These are phyloP conservation scores for Coelastrella sp. DNA, from an alignment of 139 green algal species.

Conservation along the genomic window DNA sequence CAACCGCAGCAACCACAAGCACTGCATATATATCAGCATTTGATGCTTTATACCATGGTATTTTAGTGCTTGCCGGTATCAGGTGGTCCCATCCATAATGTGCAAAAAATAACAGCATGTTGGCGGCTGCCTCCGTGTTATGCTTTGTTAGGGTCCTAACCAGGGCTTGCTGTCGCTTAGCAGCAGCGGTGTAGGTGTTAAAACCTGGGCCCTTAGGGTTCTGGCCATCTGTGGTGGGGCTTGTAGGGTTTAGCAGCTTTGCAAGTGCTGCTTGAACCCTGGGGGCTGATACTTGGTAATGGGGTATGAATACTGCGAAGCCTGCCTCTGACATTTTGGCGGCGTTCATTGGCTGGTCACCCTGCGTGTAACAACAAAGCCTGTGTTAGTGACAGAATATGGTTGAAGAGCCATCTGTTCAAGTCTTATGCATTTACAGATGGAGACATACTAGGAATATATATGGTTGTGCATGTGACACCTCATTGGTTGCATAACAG, in stretches of 20 bases:
- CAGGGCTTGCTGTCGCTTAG: constrained; percentile 6
- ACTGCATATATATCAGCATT: constrained; percentile 8
- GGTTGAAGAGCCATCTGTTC: too few relatives aligned
- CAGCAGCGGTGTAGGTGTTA: constrained; percentile 2
- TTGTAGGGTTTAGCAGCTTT: background rate
- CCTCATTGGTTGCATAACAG: too few relatives aligned
- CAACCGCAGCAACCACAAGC: background rate
- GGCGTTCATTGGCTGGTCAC: constrained; percentile 38
- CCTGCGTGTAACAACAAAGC: background rate
- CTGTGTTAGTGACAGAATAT: too few relatives aligned
- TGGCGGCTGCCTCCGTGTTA: background rate
- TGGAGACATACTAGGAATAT: too few relatives aligned
- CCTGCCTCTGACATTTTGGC: constrained; percentile 19
- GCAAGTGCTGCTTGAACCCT: background rate
- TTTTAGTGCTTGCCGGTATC: background rate
- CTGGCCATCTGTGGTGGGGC: background rate
- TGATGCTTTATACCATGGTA: constrained; percentile 18
- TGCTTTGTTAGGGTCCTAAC: background rate
- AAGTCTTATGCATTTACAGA: too few relatives aligned
- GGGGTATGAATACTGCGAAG: constrained; percentile 6
- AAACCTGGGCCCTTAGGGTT: background rate
- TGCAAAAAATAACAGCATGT: constrained; percentile 32
- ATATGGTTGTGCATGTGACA: too few relatives aligned
- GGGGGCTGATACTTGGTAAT: background rate
- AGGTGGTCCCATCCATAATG: constrained; percentile 33